Percentiles rank a stretch among this genome's conserved stretches.
Conservation (phyloP, 441 rosid genomes). For the Monsonia emarginata region DNA sequence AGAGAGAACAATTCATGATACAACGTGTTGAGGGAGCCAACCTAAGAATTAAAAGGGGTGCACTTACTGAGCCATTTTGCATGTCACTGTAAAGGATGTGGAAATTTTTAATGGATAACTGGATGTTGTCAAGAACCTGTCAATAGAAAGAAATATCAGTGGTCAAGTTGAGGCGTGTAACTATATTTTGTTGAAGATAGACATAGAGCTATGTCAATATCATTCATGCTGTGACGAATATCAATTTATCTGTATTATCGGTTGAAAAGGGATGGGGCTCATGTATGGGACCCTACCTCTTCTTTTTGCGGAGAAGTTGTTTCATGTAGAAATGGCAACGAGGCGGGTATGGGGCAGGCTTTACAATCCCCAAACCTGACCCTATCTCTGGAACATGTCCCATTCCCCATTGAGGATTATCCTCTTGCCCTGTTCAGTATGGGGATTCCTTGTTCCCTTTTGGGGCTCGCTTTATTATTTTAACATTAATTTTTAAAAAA, state of each 20-base stretch:
- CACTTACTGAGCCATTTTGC: slow-evolving; percentile 49
- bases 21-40: slow-evolving; percentile 4
- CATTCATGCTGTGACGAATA: background rate
- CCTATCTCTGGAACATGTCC: background rate
- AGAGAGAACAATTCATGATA: slow-evolving; percentile 1
- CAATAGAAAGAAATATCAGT: slow-evolving; percentile 11
- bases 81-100: slow-evolving; percentile 52
- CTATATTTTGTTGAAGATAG: background rate
- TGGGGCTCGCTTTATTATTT: background rate
- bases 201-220: background rate
- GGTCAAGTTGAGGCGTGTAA: background rate
- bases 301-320: background rate
- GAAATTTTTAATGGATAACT: slow-evolving; percentile 67
- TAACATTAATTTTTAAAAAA: no score
- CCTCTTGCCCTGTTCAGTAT: background rate
- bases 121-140: slow-evolving; percentile 79
- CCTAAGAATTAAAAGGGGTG: slow-evolving; percentile 1
- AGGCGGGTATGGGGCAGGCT: no score
- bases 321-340: background rate
- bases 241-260: background rate
- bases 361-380: background rate
- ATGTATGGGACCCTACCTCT: background rate
- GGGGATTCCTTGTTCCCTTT: background rate
- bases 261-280: background rate
- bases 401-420: background rate